phyloP scores from a whole-genome alignment of 2,329 filamentous ascomycete species.

The Exophiala viscosa region DNA sequence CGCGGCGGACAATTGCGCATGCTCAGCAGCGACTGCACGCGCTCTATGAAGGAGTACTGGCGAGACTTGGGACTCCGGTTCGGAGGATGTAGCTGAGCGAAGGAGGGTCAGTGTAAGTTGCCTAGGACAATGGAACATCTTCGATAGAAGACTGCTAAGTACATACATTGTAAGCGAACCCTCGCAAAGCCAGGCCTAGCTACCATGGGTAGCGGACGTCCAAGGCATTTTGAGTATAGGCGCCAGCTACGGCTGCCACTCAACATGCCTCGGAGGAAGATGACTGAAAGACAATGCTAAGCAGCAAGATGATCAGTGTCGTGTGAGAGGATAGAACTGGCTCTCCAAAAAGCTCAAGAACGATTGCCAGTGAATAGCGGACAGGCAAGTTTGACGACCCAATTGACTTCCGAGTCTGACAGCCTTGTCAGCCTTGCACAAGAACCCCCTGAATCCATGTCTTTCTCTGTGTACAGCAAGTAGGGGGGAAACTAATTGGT shows the following conservation, averaged over 20 bases:
- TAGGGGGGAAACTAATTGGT: no score
- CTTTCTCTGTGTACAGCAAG: not conserved
- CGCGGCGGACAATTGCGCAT: slow-evolving; percentile 50
- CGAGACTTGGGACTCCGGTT: slow-evolving; percentile 32
- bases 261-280: slow-evolving; percentile 36
- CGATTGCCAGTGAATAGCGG: not conserved
- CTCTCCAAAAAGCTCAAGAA: slow-evolving; percentile 5
- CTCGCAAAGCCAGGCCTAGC: slow-evolving; percentile 23
- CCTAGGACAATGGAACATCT: not conserved
- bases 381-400: slow-evolving; percentile 5
- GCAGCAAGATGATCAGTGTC: not conserved
- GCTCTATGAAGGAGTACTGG: slow-evolving; percentile 55
- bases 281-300: not conserved
- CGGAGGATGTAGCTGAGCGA: slow-evolving; percentile 21
- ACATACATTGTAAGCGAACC: slow-evolving; percentile 30
- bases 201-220: slow-evolving; percentile 36
- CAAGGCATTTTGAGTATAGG: slow-evolving; percentile 48
- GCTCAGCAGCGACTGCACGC: slow-evolving; percentile 53
- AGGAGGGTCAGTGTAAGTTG: not conserved
- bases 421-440: not conserved
- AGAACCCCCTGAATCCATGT: not conserved
- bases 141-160: not conserved
- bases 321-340: not conserved
- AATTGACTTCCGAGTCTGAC: not conserved
- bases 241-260: slow-evolving; percentile 33